Conservation (phyloP, 2,329 filamentous ascomycete genomes). For the Trichoderma sp. region DNA sequence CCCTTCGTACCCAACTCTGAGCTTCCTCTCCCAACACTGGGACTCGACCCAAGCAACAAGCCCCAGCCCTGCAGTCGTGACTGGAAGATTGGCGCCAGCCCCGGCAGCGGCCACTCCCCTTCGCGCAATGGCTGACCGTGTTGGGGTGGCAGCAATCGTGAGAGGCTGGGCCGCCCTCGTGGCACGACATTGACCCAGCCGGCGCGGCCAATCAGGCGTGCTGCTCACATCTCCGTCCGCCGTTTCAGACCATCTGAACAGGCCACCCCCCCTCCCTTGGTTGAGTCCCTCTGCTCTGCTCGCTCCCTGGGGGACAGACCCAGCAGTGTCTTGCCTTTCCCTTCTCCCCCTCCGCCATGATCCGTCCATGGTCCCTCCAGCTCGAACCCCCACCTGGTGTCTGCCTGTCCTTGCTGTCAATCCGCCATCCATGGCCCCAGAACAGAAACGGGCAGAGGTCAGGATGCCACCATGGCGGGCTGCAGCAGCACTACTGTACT, state of each 20-base stretch:
- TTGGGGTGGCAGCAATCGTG: slow-evolving; percentile 17
- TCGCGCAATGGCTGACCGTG: not conserved
- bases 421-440: not conserved
- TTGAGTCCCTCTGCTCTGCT: not conserved
- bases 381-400: not conserved
- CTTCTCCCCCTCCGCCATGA: not conserved
- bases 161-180: slow-evolving; percentile 23
- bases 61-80: slow-evolving; percentile 8
- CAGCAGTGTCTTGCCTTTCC: slow-evolving; percentile 9
- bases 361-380: not conserved
- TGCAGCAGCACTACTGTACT: not conserved
- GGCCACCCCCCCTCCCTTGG: not conserved
- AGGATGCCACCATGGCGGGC: not conserved
- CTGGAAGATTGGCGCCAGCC: slow-evolving; percentile 11
- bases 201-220: slow-evolving; percentile 17
- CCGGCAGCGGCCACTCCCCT: slow-evolving; percentile 7
- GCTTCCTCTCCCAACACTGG: slow-evolving; percentile 10
- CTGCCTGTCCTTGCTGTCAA: slow-evolving; percentile 15
- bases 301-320: not conserved
- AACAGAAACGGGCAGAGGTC: not conserved
- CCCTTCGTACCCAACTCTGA: slow-evolving; percentile 8
- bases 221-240: slow-evolving; percentile 19
- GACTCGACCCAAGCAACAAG: not conserved
- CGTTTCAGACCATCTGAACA: slow-evolving; percentile 12
- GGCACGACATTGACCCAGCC: slow-evolving; percentile 16